Base-by-base conservation (phyloP, 306 rosid species). In the Corylus americana region DNA sequence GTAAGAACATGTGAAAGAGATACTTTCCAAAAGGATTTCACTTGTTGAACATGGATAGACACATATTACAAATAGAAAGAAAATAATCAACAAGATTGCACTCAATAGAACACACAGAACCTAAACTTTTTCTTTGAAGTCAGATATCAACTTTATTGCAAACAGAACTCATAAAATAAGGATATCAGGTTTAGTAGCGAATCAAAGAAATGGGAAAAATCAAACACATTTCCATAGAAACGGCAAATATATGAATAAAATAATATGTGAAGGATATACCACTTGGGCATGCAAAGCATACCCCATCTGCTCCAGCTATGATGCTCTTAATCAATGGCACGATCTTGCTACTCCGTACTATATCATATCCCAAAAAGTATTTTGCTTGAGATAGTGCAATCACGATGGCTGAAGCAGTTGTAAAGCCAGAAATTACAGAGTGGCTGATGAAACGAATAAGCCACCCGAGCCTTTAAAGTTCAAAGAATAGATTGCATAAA, bases 381-480 rank as follows among this genome's bases (percentile, higher is more conserved):
- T 95, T 95, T 39, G 86, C 93, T 83, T 95, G 99, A 79, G 99
- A 95, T 84, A 92, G 87, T 59, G 92, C 99, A 89, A 95, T 95
- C 82, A 93, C 97, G 76, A 95, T 82, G 79, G 99, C 99, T 66
- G 99, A 95, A 79, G 99, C 91, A 71, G 91, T 82, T 31, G 99
- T 95, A 87, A 95, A 95, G 80, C 99, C 99, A 89, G 99, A 95
- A 62, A 95, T 95, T 85, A 95, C 99, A 16, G 99, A 91, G 92
- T 95, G 99, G 84, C 96, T 92, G 85, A 95, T 93, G 79, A 95
- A 95, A 78, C 99, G 97, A 84, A 95, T 82, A 85, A 95, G 85
- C 99, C 99, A 95, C 75, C 99, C 99, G 53, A 95, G 97, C 94
- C 99, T 95, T 95, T 96, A 84, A 89, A 50, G 25, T 62, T 81